Conservation (phyloP, 768 basidiomycete genomes). For the Galerina marginata region DNA sequence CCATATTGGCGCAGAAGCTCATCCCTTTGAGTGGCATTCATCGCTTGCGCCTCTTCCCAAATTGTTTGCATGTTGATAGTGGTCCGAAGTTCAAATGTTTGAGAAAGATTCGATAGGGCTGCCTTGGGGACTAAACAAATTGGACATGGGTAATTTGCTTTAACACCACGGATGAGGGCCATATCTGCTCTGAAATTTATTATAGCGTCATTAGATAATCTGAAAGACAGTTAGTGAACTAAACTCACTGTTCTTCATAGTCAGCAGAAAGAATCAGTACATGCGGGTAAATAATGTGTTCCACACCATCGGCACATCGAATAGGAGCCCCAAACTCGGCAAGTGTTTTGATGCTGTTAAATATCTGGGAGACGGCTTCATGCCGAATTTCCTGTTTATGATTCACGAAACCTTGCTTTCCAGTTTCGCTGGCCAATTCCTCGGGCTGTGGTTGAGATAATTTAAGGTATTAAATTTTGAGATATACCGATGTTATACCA, state of each 20-base stretch:
- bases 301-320: slow-evolving; percentile 33
- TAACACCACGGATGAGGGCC: slow-evolving; percentile 37
- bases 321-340: slow-evolving; percentile 26
- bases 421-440: slow-evolving; percentile 34
- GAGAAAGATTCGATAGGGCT: slow-evolving; percentile 26
- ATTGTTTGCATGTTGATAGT: slow-evolving; percentile 20
- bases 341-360: slow-evolving; percentile 26
- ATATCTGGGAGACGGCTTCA: slow-evolving; percentile 29
- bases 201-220: neutral
- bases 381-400: slow-evolving; percentile 46
- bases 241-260: slow-evolving; percentile 47
- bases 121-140: slow-evolving; percentile 39
- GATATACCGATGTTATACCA: no score
- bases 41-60: slow-evolving; percentile 9
- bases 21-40: slow-evolving; percentile 20
- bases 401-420: slow-evolving; percentile 34
- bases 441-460: slow-evolving; percentile 26
- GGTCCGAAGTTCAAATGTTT: slow-evolving; percentile 21
- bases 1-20: slow-evolving; percentile 23
- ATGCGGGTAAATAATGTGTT: slow-evolving; percentile 31
- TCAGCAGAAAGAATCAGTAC: slow-evolving; percentile 43
- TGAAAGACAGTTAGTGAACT: neutral
- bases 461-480: no score
- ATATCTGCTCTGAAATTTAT: slow-evolving; percentile 39
- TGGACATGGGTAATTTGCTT: slow-evolving; percentile 39